A percentile compares a stretch with the other conserved stretches of the same genome.
Evolutionary conservation across 352 stramenopile species (phyloP).

Genomic region (Phytophthora melonis): DNA sequence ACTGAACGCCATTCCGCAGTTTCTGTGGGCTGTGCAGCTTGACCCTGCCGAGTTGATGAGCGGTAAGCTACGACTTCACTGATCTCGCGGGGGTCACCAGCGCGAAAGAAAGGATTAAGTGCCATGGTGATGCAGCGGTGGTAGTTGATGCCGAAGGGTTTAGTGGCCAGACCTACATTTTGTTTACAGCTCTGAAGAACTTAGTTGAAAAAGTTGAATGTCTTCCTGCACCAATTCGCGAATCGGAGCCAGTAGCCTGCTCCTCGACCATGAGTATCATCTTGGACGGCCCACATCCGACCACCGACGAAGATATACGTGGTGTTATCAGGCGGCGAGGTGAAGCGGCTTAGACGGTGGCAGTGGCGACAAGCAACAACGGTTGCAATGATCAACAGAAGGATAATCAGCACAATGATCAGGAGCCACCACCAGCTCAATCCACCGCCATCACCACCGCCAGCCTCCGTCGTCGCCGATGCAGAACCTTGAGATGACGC

Average conservation of each 20-base stretch:
- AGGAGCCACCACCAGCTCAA: constrained; percentile 35
- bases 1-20: no score
- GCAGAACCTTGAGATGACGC: constrained; percentile 21
- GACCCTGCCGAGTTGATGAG: no score
- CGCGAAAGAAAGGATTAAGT: no score
- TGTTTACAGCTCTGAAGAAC: not conserved
- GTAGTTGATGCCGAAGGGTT: no score
- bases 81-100: no score
- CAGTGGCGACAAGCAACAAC: constrained; percentile 35
- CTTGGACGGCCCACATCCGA: constrained; percentile 38
- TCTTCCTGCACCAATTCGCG: constrained; percentile 40
- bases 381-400: constrained; percentile 30
- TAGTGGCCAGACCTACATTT: no score
- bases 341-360: constrained; percentile 34
- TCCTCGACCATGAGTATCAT: constrained; percentile 22
- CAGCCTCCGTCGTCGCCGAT: constrained; percentile 27
- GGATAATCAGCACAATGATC: constrained; percentile 30
- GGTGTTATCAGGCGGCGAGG: constrained; percentile 24
- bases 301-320: constrained; percentile 41
- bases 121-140: no score
- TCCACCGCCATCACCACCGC: not conserved
- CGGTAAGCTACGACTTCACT: no score
- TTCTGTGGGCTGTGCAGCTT: no score
- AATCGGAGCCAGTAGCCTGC: constrained; percentile 38
- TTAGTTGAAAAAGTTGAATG: constrained; percentile 37